Conservation (phyloP, 2,329 filamentous ascomycete genomes). For the Cadophora sp. region DNA sequence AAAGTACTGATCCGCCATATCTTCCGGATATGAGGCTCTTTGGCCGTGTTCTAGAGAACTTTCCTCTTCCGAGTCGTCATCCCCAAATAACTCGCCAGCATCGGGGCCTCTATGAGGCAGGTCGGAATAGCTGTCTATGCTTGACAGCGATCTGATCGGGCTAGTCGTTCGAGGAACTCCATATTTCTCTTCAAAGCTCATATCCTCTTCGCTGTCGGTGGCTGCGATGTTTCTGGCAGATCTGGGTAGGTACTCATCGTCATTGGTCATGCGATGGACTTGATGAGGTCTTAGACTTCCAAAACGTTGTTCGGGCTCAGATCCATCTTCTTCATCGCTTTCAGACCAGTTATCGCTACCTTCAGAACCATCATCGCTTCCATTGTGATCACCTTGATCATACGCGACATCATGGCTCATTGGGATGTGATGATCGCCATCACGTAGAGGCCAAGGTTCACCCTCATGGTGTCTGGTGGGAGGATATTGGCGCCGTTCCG, state of each 20-base stretch:
- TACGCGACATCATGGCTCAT: background rate
- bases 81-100: background rate
- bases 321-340: background rate
- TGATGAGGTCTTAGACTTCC: slow-evolving; percentile 4
- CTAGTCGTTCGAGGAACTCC: background rate
- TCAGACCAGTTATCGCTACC: background rate
- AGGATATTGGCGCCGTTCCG: background rate
- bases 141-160: background rate
- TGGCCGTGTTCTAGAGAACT: background rate
- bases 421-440: background rate
- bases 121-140: background rate
- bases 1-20: slow-evolving; percentile 15
- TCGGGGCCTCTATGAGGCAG: background rate
- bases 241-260: background rate
- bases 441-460: slow-evolving; percentile 3
- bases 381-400: background rate
- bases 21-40: background rate
- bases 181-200: slow-evolving; percentile 12
- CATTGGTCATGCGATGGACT: background rate
- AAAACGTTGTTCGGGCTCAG: background rate
- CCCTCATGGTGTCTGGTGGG: background rate
- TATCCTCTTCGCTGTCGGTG: background rate
- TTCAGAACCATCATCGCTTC: background rate
- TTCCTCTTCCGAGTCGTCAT: slow-evolving; percentile 6
- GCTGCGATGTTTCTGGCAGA: background rate